Conservation (phyloP, 2,329 filamentous ascomycete species). For the Paecilomyces variotii region DNA sequence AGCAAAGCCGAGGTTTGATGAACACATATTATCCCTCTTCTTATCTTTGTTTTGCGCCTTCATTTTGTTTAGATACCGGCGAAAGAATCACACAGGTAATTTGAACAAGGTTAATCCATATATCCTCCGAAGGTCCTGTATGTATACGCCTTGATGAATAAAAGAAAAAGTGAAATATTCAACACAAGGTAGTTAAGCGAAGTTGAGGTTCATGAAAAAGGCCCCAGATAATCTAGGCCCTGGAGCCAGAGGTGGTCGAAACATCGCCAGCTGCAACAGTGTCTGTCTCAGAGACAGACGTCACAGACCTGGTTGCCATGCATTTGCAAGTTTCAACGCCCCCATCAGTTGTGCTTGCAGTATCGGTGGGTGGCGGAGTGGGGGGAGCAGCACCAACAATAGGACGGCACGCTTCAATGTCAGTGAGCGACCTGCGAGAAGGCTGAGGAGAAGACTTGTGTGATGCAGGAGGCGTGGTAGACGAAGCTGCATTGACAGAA, state of each 20-base stretch:
- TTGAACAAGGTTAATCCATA: constrained; percentile 20
- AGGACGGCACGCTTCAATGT: constrained; percentile 34
- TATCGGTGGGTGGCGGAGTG: constrained; percentile 59
- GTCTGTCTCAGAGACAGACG: constrained; percentile 19
- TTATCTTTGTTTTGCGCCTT: constrained; percentile 23
- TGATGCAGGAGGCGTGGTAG: constrained; percentile 31
- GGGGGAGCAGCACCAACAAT: constrained; percentile 52
- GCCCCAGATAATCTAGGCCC: constrained; percentile 8
- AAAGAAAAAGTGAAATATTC: constrained; percentile 20
- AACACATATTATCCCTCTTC: not conserved
- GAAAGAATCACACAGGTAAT: constrained; percentile 14
- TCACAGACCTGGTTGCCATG: constrained; percentile 26
- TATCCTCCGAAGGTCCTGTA: constrained; percentile 26
- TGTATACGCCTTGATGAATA: constrained; percentile 29
- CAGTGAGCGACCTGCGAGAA: constrained; percentile 23
- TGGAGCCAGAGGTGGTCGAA: constrained; percentile 9
- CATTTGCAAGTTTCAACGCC: constrained; percentile 29
- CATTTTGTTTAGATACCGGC: constrained; percentile 20
- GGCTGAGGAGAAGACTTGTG: constrained; percentile 33
- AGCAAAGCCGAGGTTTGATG: not conserved
- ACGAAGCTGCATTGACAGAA: constrained; percentile 25
- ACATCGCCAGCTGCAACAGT: constrained; percentile 18
- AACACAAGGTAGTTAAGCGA: constrained; percentile 16
- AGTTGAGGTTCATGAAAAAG: constrained; percentile 19
- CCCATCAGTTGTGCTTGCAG: constrained; percentile 52